Percentiles rank a stretch among this genome's conserved stretches.
Evolutionary conservation across 768 basidiomycete species (phyloP).

Genomic region (Naganishia randhawae): DNA sequence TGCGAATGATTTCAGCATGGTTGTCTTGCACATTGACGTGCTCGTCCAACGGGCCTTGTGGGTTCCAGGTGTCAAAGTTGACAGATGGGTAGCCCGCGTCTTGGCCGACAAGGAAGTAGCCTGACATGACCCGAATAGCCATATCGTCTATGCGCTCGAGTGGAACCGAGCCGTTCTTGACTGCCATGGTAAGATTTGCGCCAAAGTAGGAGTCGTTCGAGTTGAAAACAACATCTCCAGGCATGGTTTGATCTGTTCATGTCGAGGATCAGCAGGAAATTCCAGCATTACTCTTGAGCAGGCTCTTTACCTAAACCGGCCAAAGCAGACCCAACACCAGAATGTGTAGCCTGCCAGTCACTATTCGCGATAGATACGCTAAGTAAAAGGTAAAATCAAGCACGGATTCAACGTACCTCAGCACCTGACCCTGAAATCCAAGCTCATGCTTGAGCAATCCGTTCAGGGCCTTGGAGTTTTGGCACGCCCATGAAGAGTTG

Average conservation of each 20-base stretch:
- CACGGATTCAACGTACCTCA: constrained; percentile 29
- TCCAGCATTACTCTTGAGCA: neutral
- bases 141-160: constrained; percentile 57
- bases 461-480: constrained; percentile 48
- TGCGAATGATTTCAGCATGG: constrained; percentile 64
- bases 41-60: constrained; percentile 41
- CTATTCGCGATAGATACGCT: neutral
- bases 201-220: constrained; percentile 58
- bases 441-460: constrained; percentile 51
- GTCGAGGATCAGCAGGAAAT: neutral
- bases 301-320: constrained; percentile 44
- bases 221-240: constrained; percentile 49
- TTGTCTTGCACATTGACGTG: constrained; percentile 61
- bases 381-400: constrained; percentile 3
- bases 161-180: constrained; percentile 69
- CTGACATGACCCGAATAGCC: constrained; percentile 66
- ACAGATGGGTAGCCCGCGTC: constrained; percentile 59
- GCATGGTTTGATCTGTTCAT: constrained; percentile 38
- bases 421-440: constrained; percentile 50
- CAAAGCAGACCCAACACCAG: constrained; percentile 24
- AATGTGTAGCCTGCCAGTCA: constrained; percentile 26
- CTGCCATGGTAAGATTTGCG: constrained; percentile 63
- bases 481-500: constrained; percentile 49
- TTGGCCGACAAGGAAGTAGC: constrained; percentile 49
- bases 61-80: constrained; percentile 62